A percentile compares a stretch with the other conserved stretches of the same genome.
phyloP scores from a whole-genome alignment of 495 filamentous ascomycete genomes.

The Aspergillus olivimuriae region DNA sequence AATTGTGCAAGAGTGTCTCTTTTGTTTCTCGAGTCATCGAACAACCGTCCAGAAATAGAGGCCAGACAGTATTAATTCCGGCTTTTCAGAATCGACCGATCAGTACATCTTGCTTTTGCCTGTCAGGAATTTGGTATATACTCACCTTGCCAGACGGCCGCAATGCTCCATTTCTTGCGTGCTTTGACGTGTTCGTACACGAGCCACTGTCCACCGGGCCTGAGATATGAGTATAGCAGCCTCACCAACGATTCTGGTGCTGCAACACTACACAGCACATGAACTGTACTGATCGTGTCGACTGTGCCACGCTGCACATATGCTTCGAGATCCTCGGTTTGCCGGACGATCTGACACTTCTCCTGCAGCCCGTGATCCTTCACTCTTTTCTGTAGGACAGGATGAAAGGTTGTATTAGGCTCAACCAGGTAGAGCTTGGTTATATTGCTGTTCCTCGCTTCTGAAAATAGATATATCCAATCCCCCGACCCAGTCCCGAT shows the following conservation, averaged over 20 bases:
- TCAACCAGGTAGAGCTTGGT: not conserved
- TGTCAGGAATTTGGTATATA: too few species aligned
- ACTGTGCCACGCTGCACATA: not conserved
- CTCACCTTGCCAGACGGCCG: slow-evolving; percentile 3
- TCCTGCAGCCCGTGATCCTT: not conserved
- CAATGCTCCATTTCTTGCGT: not conserved
- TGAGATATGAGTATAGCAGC: not conserved
- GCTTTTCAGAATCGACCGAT: not conserved
- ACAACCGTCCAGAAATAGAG: slow-evolving; percentile 4
- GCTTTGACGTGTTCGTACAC: slow-evolving; percentile 8
- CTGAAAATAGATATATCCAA: slow-evolving; percentile 5
- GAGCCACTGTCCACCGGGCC: slow-evolving; percentile 4
- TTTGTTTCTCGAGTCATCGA: slow-evolving; percentile 3
- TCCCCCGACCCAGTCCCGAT: slow-evolving; percentile 2
- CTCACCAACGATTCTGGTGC: not conserved
- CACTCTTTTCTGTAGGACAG: not conserved
- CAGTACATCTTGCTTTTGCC: too few species aligned
- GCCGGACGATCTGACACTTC: not conserved
- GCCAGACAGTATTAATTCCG: slow-evolving; percentile 2
- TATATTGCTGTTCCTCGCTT: not conserved
- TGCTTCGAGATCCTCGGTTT: not conserved
- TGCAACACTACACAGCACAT: slow-evolving; percentile 7
- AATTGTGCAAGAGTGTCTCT: not conserved
- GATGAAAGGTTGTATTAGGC: slow-evolving; percentile 2
- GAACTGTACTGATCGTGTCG: slow-evolving; percentile 4